Evolutionary conservation across 1,284 basidiomycete genomes (phyloP).

Genomic region (Microbotryum silenes-acaulis): DNA sequence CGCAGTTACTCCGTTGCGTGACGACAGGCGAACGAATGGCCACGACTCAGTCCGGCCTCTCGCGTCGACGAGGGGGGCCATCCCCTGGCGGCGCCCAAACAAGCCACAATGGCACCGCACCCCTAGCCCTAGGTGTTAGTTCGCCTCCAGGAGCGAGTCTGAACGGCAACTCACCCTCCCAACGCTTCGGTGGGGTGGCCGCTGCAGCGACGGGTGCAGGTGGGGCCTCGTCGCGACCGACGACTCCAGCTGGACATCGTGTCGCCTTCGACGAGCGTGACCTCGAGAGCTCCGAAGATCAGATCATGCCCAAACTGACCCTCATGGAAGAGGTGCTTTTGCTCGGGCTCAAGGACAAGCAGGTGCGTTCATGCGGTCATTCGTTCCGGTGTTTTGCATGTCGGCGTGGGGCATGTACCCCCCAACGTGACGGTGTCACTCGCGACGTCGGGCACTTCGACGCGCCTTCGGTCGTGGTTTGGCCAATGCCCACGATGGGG

Average conservation of each 20-base stretch:
- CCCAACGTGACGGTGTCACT: neutral
- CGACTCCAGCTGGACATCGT: slow-evolving; percentile 43
- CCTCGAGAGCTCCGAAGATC: slow-evolving; percentile 66
- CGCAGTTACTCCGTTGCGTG: neutral
- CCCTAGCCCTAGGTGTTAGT: too few relatives aligned
- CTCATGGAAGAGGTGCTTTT: slow-evolving; percentile 95
- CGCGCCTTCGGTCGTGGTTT: too few relatives aligned
- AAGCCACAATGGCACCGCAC: too few relatives aligned
- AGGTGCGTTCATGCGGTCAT: slow-evolving; percentile 13
- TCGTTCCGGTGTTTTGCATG: neutral
- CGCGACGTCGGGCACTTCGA: neutral
- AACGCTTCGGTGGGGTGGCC: too few relatives aligned
- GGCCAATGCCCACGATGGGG: neutral
- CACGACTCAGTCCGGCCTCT: slow-evolving; percentile 5
- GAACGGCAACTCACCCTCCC: too few relatives aligned
- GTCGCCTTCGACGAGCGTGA: slow-evolving; percentile 93
- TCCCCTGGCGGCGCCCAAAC: too few relatives aligned
- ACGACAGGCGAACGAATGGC: neutral
- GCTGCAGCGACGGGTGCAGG: too few relatives aligned
- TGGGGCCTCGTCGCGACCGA: neutral
- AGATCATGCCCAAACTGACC: slow-evolving; percentile 73
- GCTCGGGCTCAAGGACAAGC: slow-evolving; percentile 51
- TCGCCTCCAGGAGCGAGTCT: too few relatives aligned
- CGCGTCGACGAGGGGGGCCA: slow-evolving; percentile 8
- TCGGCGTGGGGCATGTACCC: too few relatives aligned